A percentile compares a stretch with the other conserved stretches of the same genome.
phyloP scores from a whole-genome alignment of 2,329 filamentous ascomycete genomes.

The Fusarium palustre region DNA sequence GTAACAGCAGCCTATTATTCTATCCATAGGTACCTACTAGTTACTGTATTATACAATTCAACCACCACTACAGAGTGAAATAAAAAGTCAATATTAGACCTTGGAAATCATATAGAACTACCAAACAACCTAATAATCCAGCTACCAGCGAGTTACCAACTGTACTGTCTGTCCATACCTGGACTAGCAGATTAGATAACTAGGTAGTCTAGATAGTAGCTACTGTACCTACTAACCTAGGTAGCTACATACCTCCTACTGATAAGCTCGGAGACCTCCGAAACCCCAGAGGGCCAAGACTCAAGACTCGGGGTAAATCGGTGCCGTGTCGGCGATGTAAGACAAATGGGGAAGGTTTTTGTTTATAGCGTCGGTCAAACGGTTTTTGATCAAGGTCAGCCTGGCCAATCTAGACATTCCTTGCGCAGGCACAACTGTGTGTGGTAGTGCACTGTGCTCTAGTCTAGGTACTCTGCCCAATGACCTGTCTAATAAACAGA shows the following conservation, averaged over 20 bases:
- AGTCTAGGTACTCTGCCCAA: background rate
- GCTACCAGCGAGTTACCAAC: no score
- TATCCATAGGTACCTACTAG: no score
- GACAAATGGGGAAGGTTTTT: conserved; percentile 38
- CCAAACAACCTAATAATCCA: no score
- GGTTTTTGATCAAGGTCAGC: background rate
- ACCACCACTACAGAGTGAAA: no score
- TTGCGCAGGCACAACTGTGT: background rate
- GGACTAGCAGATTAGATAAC: no score
- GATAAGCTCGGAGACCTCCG: conserved; percentile 1
- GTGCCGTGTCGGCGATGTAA: conserved; percentile 11
- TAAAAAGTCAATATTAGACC: no score
- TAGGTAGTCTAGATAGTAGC: no score
- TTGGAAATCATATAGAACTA: no score
- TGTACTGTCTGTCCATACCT: no score
- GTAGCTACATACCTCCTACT: no score
- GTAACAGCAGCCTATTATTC: background rate
- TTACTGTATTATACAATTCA: no score
- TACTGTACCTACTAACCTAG: no score
- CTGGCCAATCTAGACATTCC: background rate
- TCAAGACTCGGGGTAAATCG: conserved; percentile 12
- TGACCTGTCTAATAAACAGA: background rate
- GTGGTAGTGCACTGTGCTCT: background rate
- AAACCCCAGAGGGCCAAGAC: background rate
- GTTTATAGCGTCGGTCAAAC: conserved; percentile 20